These are phyloP conservation scores for Penicillium palitans DNA, from an alignment of 2,329 filamentous ascomycete species.

Conservation along the genomic window DNA sequence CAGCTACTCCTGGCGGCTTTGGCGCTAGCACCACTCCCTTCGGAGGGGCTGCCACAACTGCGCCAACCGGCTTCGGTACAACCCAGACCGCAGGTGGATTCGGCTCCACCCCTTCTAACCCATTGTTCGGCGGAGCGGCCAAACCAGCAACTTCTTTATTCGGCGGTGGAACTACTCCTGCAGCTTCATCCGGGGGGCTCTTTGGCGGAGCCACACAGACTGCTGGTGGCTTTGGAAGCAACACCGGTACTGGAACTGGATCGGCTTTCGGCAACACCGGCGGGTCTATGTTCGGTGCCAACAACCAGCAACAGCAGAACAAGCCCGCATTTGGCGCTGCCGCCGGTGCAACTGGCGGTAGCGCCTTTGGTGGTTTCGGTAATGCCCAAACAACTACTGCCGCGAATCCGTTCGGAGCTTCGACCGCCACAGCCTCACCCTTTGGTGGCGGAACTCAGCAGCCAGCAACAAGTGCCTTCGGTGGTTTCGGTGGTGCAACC, in stretches of 20 bases:
- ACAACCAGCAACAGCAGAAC: slow-evolving; percentile 36
- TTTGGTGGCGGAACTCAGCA: slow-evolving; percentile 45
- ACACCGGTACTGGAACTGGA: slow-evolving; percentile 27
- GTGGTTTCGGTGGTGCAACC: slow-evolving; percentile 43
- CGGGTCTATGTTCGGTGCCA: slow-evolving; percentile 47
- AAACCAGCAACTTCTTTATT: slow-evolving; percentile 40
- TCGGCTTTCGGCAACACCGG: slow-evolving; percentile 34
- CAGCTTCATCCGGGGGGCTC: slow-evolving; percentile 27
- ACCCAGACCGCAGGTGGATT: slow-evolving; percentile 44
- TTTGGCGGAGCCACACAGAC: slow-evolving; percentile 11
- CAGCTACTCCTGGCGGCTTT: slow-evolving; percentile 39
- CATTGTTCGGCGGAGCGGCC: slow-evolving; percentile 40
- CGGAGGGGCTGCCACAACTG: slow-evolving; percentile 37
- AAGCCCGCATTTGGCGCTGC: slow-evolving; percentile 39
- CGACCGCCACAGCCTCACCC: slow-evolving; percentile 39
- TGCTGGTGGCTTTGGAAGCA: slow-evolving; percentile 21
- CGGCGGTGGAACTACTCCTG: slow-evolving; percentile 35
- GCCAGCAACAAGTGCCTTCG: slow-evolving; percentile 44
- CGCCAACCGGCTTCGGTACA: slow-evolving; percentile 47
- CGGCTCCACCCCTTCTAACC: slow-evolving; percentile 35
- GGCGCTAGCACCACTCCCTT: slow-evolving; percentile 47
- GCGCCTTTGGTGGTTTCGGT: slow-evolving; percentile 40
- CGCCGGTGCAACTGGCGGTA: slow-evolving; percentile 30
- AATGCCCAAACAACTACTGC: slow-evolving; percentile 38
- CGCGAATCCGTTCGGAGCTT: slow-evolving; percentile 43